A percentile compares a stretch with the other conserved stretches of the same genome.
Evolutionary conservation across 106 monocot genomes (phyloP).

Genomic region (Dactylorhiza incarnata): DNA sequence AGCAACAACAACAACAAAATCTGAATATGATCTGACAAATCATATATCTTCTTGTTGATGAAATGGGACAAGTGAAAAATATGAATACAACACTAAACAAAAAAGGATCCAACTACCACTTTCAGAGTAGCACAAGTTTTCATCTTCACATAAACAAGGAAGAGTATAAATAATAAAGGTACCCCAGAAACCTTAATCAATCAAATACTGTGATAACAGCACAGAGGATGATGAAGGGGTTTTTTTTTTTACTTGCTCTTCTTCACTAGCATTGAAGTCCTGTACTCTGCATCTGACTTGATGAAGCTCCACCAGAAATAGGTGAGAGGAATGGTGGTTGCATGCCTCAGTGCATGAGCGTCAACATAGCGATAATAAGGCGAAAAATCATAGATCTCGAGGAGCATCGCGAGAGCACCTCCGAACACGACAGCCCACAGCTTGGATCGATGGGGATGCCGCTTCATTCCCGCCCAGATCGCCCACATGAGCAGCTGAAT

Average conservation of each 20-base stretch:
- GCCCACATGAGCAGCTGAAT: constrained; percentile 68
- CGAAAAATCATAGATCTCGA: constrained; percentile 81
- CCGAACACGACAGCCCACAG: constrained; percentile 63
- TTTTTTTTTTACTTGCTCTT: constrained; percentile 38
- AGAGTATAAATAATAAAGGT: too few relatives aligned
- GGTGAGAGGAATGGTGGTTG: constrained; percentile 69
- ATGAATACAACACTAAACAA: too few relatives aligned
- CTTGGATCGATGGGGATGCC: constrained; percentile 62
- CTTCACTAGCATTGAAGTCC: constrained; percentile 51
- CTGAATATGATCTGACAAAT: too few relatives aligned
- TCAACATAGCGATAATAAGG: constrained; percentile 62
- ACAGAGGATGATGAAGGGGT: neutral
- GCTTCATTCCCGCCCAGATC: constrained; percentile 65
- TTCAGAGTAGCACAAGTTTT: too few relatives aligned
- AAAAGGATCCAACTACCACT: too few relatives aligned
- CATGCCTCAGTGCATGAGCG: constrained; percentile 76
- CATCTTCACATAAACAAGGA: too few relatives aligned
- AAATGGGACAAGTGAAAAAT: too few relatives aligned
- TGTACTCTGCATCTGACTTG: constrained; percentile 51
- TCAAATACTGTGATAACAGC: neutral
- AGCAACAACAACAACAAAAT: too few relatives aligned
- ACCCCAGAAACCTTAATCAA: neutral
- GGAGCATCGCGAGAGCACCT: constrained; percentile 48
- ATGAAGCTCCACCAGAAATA: constrained; percentile 85
- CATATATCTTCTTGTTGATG: too few relatives aligned